A percentile compares a stretch with the other conserved stretches of the same genome.
Evolutionary conservation across 176 grass and related monocot species (phyloP).

Genomic region (Juncus effusus): DNA sequence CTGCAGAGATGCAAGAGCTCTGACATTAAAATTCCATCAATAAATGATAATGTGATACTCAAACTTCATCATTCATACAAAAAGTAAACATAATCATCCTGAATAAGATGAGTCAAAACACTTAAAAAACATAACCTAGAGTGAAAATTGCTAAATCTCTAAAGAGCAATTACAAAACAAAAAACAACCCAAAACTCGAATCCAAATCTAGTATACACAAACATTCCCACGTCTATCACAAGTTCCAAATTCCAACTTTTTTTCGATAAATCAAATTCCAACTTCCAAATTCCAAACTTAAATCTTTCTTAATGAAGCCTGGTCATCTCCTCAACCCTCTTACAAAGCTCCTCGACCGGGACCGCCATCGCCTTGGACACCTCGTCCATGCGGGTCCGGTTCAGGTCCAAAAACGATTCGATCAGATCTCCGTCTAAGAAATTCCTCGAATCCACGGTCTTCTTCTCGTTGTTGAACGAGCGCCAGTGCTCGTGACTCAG

Average conservation of each 20-base stretch:
- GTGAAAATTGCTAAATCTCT: slow-evolving; percentile 4
- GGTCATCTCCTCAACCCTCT: slow-evolving; percentile 83
- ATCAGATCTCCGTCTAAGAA: slow-evolving; percentile 92
- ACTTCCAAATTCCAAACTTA: neutral
- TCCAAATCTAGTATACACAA: neutral
- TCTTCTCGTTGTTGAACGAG: slow-evolving; percentile 84
- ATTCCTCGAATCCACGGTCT: slow-evolving; percentile 46
- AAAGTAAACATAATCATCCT: no score
- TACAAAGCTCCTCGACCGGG: slow-evolving; percentile 73
- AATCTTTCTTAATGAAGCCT: slow-evolving; percentile 58
- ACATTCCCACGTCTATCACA: neutral
- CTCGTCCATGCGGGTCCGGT: slow-evolving; percentile 67
- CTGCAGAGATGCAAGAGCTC: no score
- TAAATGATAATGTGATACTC: no score
- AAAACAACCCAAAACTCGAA: slow-evolving; percentile 15
- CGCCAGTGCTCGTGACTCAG: slow-evolving; percentile 90
- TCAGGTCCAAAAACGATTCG: slow-evolving; percentile 84
- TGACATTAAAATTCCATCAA: no score
- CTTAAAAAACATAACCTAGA: no score
- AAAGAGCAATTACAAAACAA: slow-evolving; percentile 3
- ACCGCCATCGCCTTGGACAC: slow-evolving; percentile 60
- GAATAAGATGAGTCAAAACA: no score
- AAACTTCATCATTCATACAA: no score
- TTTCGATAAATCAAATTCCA: neutral
- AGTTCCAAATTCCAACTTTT: neutral